Base-by-base conservation (phyloP, 2,329 filamentous ascomycete species). In the Fusarium buxicola region DNA sequence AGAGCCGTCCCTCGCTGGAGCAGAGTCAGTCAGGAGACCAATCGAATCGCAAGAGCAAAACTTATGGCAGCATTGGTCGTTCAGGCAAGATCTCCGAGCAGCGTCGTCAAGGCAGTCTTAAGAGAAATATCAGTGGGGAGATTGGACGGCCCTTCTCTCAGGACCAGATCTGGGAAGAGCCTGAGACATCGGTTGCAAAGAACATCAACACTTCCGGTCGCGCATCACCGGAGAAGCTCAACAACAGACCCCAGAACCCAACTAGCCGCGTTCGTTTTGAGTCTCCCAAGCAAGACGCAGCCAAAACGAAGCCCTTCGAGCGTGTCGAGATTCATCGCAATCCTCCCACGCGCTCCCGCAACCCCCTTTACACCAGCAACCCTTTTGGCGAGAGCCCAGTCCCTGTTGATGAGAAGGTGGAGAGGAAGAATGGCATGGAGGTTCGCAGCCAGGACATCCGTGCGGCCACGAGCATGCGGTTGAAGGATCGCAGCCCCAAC, bases 131-230 rank as follows among this genome's bases (percentile, higher is more conserved):
- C 69, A 92, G 89, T 72, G 89, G 88, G 16, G 88, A 90, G 70
- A 78, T 89, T 56, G 80, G 84, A 66, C 85, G 82, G 50, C 84
- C 88, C 2, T 93, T 92, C 73, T 89, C 89, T 2, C 86, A 89
- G 30, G 90, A 93, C 72, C 88, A 92, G 71, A 94, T 97, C 59
- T 97, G 92, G 82, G 94, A 97, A 75, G 94, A 97, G 73, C 91
- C 92, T 1, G 87, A 91, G 70, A 81, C 74, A 13, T 62, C 63
- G 12, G 45, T 59, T 11, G 35, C 53, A 38, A 66, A 66, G 41
- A 48, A 46, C 30, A 32, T 40, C 40, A 24, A 15, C 32, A 27
- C 38, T 69, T 51, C 65, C 21, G 72, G 73, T 46, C 70, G 78
- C 69, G 58, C 67, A 13, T 74, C 74, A 8, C 73, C 73, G 7